Evolutionary conservation across 2,329 filamentous ascomycete species (phyloP), one percentile per base, ranked within the genome.

Genomic region (Paecilomyces formosus): DNA sequence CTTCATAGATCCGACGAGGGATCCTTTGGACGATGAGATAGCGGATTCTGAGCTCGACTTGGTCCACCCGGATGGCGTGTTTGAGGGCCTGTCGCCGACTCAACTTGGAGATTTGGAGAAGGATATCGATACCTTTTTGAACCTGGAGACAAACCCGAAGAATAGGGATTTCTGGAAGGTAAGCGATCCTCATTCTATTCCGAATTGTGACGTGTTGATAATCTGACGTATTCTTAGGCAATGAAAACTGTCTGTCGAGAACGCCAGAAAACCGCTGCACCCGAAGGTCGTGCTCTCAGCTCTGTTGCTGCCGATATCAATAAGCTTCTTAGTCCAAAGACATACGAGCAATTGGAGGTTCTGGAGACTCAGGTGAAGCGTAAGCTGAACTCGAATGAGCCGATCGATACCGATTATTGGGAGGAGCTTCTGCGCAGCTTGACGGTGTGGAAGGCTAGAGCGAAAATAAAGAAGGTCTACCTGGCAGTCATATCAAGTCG

Each of bases 331-430:
- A 83, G 85, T 3, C 90, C 92, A 8, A 99, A 99, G 77, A 85
- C 87, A 15, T 86, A 90, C 66, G 88, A 91, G 66, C 90, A 97
- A 72, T 80, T 99, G n/a, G 88, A 92, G 70, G 84, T 84, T 18
- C 80, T 99, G 54, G 93, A 99, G 75, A 84, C 81, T 63, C 92
- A 97, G 76, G 94, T 99, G 72, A 86, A 86, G 70, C 80, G 82
- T 15, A 99, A 99, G 77, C 79, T 99, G 54, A 82, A 87, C 56
- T 95, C 91, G 7, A 88, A 96, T 70, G 92, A 97, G 69, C 87
- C 90, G 9, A 93, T 99, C 64, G 94, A 99, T 73, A 91, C 89
- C 2, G 94, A 99, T 75, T 99, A 97, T 73, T 99, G 94, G 94
- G 91, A 96, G 70, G 90, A 96, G 70, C 80, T 99, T 15, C 80